Base-by-base conservation (phyloP, 495 filamentous ascomycete species). In the Tuber indicum region DNA sequence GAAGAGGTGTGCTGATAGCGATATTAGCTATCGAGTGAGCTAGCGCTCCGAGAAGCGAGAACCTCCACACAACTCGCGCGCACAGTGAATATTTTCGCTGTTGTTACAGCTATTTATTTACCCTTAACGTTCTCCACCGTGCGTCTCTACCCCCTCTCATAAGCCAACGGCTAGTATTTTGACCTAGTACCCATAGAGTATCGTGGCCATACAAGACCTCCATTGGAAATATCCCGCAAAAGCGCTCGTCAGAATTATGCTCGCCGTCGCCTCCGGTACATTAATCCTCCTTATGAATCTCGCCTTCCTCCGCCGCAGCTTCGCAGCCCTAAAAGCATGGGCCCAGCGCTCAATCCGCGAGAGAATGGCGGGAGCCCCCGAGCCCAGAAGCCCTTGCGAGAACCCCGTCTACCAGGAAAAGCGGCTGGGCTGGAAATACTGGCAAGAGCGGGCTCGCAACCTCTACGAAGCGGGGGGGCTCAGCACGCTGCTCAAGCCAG, bases 41-140 rank as follows among this genome's bases (percentile, higher is more conserved):
- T 72, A 26, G 21, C 8, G 21, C 44, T 72, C 14, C 71, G 71
- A 10, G 36, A 72, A 17, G 71, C 71, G 23, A 42, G 36, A n/a
- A 72, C 71, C 4, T 72, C 71, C 21, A 43, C 71, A 72, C 70
- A 72, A 42, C 70, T 42, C 39, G 70, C 70, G 23, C 10, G 43
- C 2, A 72, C 41, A 2, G 14, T 72, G 21, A 46, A 32, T 6
- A 36, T 72, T 72, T 72, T 72, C 43, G 44, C 71, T n/a, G 36
- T 72, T 32, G 71, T 72, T n/a, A 72, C 71, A 46, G 17, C 26
- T 7, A 46, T 72, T 32, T 72, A 43, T 46, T 32, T 72, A 17
- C 71, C 71, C 12, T 32, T 72, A 46, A 72, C 41, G 12, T 72
- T 72, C 44, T 42, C 71, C n/a, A 21, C 36, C 41, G 44, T 42